Base-by-base conservation (phyloP, 495 filamentous ascomycete genomes). In the Xylaria bambusicola region DNA sequence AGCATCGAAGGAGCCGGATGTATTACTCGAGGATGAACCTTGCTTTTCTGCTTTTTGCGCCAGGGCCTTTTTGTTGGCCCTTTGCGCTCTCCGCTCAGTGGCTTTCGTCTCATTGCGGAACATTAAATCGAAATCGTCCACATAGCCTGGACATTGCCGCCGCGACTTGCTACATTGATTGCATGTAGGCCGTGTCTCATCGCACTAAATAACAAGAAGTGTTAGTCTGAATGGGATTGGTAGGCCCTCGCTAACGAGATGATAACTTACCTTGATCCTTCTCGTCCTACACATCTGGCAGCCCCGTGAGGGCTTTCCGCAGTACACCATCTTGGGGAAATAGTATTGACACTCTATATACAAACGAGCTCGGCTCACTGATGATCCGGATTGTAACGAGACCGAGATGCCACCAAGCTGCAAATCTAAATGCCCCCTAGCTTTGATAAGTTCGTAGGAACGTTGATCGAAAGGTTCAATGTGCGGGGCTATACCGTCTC, bases 261-360 rank as follows among this genome's bases (percentile, higher is more conserved):
- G 35, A 50, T 23, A 58, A 70, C 78, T 52, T 75, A 88, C 88
- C 86, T 86, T 91, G 77, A 83, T 88, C 69, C 88, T 82, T 63
- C 86, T 80, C 18, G 81, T 82, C 69, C 87, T 78, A 66, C 88
- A 91, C 75, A 87, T 85, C 70, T 86, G 86, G 67, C 88, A 91
- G 52, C 86, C 87, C 77, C 82, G 80, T 58, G 86, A 88, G 51
- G 88, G 88, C 69, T 88, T 88, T 26, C 88, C 88, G 64, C 84
- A 85, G 66, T 89, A 91, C 1, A 91, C 88, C 88, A 91, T 91
- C 27, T 64, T 62, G 44, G 49, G 38, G 23, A 49, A 17, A 7
- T 8, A 20, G 7, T 23, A 31, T 35, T 41, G 15, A 0, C 42
- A 35, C 10, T 27, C 2, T 42, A 18, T 1, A 1, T 13, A 27